Percentiles rank a stretch among this genome's conserved stretches.
Evolutionary conservation across 306 rosid genomes (phyloP).

Genomic region (Cicer yamashitae): DNA sequence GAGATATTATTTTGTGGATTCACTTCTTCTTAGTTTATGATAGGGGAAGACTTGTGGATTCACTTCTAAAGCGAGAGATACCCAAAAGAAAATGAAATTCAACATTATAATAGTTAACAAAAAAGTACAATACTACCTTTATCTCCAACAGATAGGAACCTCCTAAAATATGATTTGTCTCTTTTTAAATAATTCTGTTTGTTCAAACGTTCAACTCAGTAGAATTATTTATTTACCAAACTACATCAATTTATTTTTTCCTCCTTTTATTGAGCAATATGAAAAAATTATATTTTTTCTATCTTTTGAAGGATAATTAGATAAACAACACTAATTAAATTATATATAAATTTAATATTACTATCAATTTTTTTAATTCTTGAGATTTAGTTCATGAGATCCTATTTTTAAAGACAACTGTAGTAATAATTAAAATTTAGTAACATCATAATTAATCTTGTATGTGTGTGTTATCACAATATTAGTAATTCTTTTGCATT

Average conservation of each 20-base stretch:
- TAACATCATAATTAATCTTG: background rate
- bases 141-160: too few relatives aligned
- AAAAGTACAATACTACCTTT: background rate
- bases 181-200: too few relatives aligned
- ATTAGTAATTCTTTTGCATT: conserved; percentile 1
- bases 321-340: too few relatives aligned
- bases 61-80: background rate
- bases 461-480: background rate
- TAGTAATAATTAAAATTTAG: background rate
- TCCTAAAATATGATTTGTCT: too few relatives aligned
- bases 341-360: background rate
- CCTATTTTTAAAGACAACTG: background rate
- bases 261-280: too few relatives aligned
- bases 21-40: too few relatives aligned
- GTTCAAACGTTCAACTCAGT: too few relatives aligned
- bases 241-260: too few relatives aligned
- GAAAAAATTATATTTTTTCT: too few relatives aligned
- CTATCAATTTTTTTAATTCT: background rate
- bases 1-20: too few relatives aligned
- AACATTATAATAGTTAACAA: background rate
- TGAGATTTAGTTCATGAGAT: background rate
- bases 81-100: background rate
- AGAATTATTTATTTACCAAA: too few relatives aligned
- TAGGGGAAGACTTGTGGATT: background rate
- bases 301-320: too few relatives aligned